phyloP scores from a whole-genome alignment of 2,329 filamentous ascomycete genomes.

The Apiospora kogelbergensis region DNA sequence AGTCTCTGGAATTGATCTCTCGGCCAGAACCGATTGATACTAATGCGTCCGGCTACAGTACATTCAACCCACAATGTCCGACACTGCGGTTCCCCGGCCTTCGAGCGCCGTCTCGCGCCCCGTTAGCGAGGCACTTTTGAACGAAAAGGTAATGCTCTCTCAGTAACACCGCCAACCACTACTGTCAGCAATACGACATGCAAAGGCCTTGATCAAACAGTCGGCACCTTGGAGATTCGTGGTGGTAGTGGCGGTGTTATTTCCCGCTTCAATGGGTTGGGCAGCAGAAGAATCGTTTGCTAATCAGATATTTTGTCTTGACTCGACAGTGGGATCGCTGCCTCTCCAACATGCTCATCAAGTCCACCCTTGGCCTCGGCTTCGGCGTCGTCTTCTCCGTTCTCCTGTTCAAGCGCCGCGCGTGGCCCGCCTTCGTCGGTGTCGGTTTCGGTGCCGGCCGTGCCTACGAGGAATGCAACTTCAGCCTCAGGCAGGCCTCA shows the following conservation, averaged over 20 bases:
- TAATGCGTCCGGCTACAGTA: neutral
- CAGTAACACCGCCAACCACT: slow-evolving; percentile 17
- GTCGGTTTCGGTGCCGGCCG: slow-evolving; percentile 93
- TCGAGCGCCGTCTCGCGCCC: slow-evolving; percentile 73
- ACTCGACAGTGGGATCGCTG: slow-evolving; percentile 87
- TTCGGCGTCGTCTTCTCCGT: slow-evolving; percentile 99
- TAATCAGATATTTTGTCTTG: slow-evolving; percentile 20
- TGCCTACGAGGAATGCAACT: slow-evolving; percentile 98
- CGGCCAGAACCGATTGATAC: neutral
- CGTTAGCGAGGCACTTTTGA: slow-evolving; percentile 95
- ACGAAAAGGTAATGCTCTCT: slow-evolving; percentile 80
- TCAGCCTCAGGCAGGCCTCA: slow-evolving; percentile 64
- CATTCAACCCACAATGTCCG: slow-evolving; percentile 44
- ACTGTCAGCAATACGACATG: neutral
- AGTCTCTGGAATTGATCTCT: neutral
- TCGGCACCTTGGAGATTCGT: neutral
- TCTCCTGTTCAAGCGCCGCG: slow-evolving; percentile 94
- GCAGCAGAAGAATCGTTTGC: neutral
- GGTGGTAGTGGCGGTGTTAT: neutral
- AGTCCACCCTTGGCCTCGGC: slow-evolving; percentile 90
- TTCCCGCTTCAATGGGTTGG: neutral
- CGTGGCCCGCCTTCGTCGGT: slow-evolving; percentile 95
- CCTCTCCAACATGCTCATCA: slow-evolving; percentile 95
- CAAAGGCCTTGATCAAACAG: no score
- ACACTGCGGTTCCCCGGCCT: slow-evolving; percentile 51